Evolutionary conservation across 2,329 filamentous ascomycete species (phyloP).

Genomic region (Fusarium sp.): DNA sequence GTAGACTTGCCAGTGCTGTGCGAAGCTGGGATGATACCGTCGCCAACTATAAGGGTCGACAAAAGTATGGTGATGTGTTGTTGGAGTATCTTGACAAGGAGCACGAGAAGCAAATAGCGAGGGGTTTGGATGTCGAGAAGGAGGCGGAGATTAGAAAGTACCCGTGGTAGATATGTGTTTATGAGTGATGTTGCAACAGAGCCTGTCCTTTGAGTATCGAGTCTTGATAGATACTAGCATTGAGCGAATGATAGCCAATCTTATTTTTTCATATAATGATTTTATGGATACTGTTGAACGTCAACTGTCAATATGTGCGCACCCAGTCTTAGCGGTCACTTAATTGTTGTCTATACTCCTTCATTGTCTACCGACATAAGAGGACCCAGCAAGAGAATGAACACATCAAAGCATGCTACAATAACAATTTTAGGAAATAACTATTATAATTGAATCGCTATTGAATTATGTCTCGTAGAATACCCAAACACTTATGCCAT

Average conservation of each 20-base stretch:
- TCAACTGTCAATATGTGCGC: no score
- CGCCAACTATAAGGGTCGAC: constrained; percentile 81
- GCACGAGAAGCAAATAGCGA: constrained; percentile 80
- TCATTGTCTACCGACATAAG: no score
- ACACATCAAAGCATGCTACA: no score
- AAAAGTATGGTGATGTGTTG: constrained; percentile 80
- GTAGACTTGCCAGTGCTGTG: constrained; percentile 81
- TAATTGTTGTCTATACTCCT: no score
- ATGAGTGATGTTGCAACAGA: neutral
- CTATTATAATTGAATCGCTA: neutral
- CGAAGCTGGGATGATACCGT: constrained; percentile 88
- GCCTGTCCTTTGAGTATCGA: neutral
- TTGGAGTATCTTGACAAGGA: constrained; percentile 82
- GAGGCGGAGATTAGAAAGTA: constrained; percentile 74
- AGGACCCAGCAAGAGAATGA: no score
- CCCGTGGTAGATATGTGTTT: constrained; percentile 63
- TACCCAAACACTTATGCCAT: neutral
- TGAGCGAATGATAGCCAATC: neutral
- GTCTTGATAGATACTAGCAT: neutral
- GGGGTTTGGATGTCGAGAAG: constrained; percentile 72
- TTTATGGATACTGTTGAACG: neutral
- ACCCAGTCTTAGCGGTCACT: neutral
- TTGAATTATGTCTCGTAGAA: no score
- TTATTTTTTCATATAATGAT: neutral
- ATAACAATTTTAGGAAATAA: no score